A percentile compares a stretch with the other conserved stretches of the same genome.
Conservation (phyloP, 768 basidiomycete genomes). For the Phaffia tasmanica region DNA sequence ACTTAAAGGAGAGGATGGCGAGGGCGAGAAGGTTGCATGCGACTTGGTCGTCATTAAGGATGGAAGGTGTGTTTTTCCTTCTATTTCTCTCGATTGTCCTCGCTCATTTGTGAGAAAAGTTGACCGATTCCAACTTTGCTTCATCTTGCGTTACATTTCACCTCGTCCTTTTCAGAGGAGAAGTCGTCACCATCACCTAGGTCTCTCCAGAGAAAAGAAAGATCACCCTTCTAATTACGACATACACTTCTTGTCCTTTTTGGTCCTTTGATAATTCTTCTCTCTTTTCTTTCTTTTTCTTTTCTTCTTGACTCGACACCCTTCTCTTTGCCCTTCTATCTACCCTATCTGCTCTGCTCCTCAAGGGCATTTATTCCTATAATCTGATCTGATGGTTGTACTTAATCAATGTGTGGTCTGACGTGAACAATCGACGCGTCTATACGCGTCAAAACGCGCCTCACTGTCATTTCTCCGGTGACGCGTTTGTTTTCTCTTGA, state of each 20-base stretch:
- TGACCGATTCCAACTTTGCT: too few relatives aligned
- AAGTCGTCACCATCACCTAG: slow-evolving; percentile 78
- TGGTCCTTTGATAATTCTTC: not conserved
- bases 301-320: not conserved
- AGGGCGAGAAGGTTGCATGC: slow-evolving; percentile 80
- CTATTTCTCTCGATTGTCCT: not conserved
- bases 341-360: too few relatives aligned
- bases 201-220: too few relatives aligned
- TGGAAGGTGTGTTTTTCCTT: slow-evolving; percentile 43
- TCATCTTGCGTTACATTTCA: too few relatives aligned
- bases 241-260: not conserved
- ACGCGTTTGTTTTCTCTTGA: too few relatives aligned
- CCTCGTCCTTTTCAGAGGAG: slow-evolving; percentile 45
- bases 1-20: slow-evolving; percentile 31
- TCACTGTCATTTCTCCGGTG: too few relatives aligned
- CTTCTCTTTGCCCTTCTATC: not conserved
- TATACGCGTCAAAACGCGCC: too few relatives aligned
- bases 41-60: slow-evolving; percentile 83
- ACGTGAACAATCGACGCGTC: too few relatives aligned
- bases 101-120: too few relatives aligned
- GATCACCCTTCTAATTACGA: not conserved
- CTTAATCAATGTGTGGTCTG: too few relatives aligned
- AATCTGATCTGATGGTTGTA: too few relatives aligned
- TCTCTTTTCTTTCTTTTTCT: not conserved
- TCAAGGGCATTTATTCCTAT: too few relatives aligned